Conservation (phyloP, 495 filamentous ascomycete species). For the Xylaria flabelliformis region DNA sequence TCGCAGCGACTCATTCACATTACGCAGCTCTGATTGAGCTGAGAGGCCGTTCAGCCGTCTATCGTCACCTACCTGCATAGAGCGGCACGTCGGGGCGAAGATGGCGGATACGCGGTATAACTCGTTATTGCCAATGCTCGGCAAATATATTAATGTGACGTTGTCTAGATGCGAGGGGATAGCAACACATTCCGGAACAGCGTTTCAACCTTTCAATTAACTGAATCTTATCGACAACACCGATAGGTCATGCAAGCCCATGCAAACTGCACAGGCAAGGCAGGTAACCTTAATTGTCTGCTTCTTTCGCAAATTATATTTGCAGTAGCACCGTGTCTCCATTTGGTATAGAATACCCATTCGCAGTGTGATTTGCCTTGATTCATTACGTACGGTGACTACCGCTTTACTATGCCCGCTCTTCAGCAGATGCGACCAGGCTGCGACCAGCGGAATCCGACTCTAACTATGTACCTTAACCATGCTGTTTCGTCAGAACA, state of each 20-base stretch:
- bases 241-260: constrained; percentile 17
- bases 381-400: background rate
- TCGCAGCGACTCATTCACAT: background rate
- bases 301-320: constrained; percentile 13
- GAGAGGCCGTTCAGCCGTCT: constrained; percentile 1
- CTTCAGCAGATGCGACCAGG: constrained; percentile 10
- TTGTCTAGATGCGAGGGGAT: constrained; percentile 1
- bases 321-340: constrained; percentile 16
- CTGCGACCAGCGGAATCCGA: constrained; percentile 16
- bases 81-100: constrained; percentile 25
- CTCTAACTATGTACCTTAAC: background rate
- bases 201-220: constrained; percentile 8
- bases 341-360: background rate
- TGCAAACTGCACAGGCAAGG: constrained; percentile 26
- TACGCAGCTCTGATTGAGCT: background rate
- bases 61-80: constrained; percentile 17
- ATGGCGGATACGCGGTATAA: constrained; percentile 20
- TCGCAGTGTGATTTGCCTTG: background rate
- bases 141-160: constrained; percentile 25
- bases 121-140: constrained; percentile 15
- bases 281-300: constrained; percentile 25
- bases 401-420: background rate
- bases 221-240: constrained; percentile 13
- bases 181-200: background rate
- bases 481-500: background rate